These are phyloP conservation scores for Neoscytalidium dimidiatum DNA, from an alignment of 2,329 filamentous ascomycete genomes.

Conservation along the genomic window DNA sequence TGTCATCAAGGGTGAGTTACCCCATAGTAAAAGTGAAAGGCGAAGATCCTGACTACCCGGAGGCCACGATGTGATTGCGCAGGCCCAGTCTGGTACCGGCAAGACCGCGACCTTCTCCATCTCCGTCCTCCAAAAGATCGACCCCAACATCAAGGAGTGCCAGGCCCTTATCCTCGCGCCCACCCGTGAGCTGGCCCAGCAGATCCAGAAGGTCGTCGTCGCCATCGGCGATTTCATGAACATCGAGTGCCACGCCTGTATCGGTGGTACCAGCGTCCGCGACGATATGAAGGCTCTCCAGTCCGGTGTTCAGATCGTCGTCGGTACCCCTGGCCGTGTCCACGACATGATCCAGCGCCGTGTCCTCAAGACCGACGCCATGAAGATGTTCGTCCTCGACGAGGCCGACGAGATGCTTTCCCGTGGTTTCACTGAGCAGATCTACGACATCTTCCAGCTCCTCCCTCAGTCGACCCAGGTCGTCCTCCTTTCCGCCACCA, in stretches of 20 bases:
- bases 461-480: conserved; percentile 98
- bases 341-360: conserved; percentile 99
- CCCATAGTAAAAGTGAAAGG: background rate
- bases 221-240: conserved; percentile 99
- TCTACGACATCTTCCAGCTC: conserved; percentile 99
- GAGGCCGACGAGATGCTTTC: conserved; percentile 99
- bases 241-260: conserved; percentile 98
- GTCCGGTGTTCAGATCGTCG: conserved; percentile 94
- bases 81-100: conserved; percentile 99
- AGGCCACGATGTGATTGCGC: conserved; percentile 97
- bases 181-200: conserved; percentile 96
- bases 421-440: conserved; percentile 99
- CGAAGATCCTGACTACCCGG: conserved; percentile 9
- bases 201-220: conserved; percentile 99
- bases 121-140: conserved; percentile 98
- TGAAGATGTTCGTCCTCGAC: conserved; percentile 99
- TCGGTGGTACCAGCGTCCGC: conserved; percentile 96
- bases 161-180: conserved; percentile 98
- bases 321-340: conserved; percentile 97
- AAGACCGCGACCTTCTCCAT: conserved; percentile 99
- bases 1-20: conserved; percentile 90
- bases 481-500: conserved; percentile 95
- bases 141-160: conserved; percentile 90
- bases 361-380: conserved; percentile 92
- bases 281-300: conserved; percentile 98